Conservation (phyloP, 805 yeast genomes). For the Jamesozyma lodderae region DNA sequence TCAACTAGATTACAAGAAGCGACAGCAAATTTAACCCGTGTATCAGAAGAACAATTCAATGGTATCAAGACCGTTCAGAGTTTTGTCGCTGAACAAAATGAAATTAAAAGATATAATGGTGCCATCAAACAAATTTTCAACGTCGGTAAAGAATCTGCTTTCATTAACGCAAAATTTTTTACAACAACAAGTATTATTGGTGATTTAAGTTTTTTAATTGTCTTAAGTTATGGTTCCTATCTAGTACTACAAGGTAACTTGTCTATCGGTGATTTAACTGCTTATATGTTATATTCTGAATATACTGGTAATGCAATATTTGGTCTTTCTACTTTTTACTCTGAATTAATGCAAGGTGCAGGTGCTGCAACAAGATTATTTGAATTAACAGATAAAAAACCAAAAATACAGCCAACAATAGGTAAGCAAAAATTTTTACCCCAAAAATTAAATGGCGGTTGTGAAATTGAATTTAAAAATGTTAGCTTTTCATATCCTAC, state of each 20-base stretch:
- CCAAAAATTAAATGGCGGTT: not conserved
- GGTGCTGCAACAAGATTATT: slow-evolving; percentile 93
- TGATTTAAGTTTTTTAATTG: slow-evolving; percentile 67
- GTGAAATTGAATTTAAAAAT: slow-evolving; percentile 51
- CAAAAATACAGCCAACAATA: slow-evolving; percentile 54
- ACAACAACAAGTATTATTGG: slow-evolving; percentile 78
- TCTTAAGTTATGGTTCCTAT: slow-evolving; percentile 73
- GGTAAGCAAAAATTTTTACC: slow-evolving; percentile 41
- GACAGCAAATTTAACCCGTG: slow-evolving; percentile 78
- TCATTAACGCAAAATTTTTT: slow-evolving; percentile 65
- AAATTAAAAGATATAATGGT: slow-evolving; percentile 63
- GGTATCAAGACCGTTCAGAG: slow-evolving; percentile 86
- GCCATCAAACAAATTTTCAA: slow-evolving; percentile 59
- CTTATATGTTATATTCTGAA: slow-evolving; percentile 92
- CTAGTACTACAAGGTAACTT: slow-evolving; percentile 68
- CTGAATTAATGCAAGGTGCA: slow-evolving; percentile 94
- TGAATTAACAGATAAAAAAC: slow-evolving; percentile 72
- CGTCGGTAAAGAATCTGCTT: slow-evolving; percentile 73
- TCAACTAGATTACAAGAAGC: slow-evolving; percentile 78
- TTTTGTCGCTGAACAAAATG: slow-evolving; percentile 80
- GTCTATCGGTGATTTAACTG: slow-evolving; percentile 83
- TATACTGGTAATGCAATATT: slow-evolving; percentile 86
- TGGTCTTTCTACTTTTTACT: slow-evolving; percentile 86
- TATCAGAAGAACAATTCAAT: slow-evolving; percentile 84
- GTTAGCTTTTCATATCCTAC: slow-evolving; percentile 82